Evolutionary conservation across 2,329 filamentous ascomycete species (phyloP).

Genomic region (Fusarium sambucinum): DNA sequence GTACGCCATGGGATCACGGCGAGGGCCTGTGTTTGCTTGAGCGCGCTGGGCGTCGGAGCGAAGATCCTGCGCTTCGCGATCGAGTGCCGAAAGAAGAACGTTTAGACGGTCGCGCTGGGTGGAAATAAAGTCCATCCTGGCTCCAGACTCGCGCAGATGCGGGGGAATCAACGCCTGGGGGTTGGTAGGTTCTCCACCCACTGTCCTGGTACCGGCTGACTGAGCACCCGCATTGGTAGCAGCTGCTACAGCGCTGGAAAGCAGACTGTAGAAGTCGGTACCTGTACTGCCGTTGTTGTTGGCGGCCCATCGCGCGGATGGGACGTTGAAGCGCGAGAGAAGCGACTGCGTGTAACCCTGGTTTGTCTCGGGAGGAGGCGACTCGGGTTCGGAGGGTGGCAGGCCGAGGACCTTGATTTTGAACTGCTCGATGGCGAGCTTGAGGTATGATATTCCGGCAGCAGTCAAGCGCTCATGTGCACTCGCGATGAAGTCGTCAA

Average conservation of each 20-base stretch:
- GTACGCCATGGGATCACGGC: conserved; percentile 43
- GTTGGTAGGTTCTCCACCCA: conserved; percentile 42
- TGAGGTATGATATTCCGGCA: conserved; percentile 81
- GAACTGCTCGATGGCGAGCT: conserved; percentile 76
- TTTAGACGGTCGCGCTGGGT: conserved; percentile 83
- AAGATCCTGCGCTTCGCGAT: conserved; percentile 79
- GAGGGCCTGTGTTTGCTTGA: conserved; percentile 38
- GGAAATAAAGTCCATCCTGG: conserved; percentile 80
- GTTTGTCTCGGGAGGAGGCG: conserved; percentile 57
- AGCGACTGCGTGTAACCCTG: conserved; percentile 82
- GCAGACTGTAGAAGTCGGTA: conserved; percentile 79
- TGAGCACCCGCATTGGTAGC: conserved; percentile 61
- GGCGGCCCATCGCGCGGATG: conserved; percentile 71
- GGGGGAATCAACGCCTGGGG: conserved; percentile 77
- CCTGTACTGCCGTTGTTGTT: conserved; percentile 56
- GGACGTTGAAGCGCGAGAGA: conserved; percentile 87
- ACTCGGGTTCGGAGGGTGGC: conserved; percentile 63
- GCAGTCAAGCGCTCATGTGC: conserved; percentile 82
- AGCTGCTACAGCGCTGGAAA: conserved; percentile 79
- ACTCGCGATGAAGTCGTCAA: conserved; percentile 89
- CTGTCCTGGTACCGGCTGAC: conserved; percentile 51
- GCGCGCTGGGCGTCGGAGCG: conserved; percentile 51
- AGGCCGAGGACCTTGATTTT: conserved; percentile 84
- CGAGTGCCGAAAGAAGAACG: conserved; percentile 80
- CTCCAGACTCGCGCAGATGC: conserved; percentile 70